Evolutionary conservation across 2,329 filamentous ascomycete genomes (phyloP).

Genomic region (Xylaria polymorpha): DNA sequence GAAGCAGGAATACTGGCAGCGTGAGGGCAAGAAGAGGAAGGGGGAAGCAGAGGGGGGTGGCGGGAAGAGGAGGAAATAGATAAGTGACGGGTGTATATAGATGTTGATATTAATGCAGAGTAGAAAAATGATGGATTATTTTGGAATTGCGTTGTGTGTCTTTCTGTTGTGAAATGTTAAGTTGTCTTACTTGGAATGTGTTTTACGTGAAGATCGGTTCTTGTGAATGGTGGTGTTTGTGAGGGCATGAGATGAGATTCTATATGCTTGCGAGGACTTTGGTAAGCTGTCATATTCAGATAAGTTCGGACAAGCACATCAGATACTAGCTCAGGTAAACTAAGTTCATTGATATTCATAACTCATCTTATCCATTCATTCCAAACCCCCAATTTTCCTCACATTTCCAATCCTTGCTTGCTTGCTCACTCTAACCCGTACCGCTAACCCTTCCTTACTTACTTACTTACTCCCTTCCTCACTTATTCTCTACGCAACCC

Average conservation of each 20-base stretch:
- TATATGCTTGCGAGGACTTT: not conserved
- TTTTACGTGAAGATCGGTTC: not conserved
- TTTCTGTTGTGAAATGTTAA: not conserved
- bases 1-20: constrained; percentile 90
- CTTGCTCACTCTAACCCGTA: not conserved
- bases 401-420: not conserved
- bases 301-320: not conserved
- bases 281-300: not conserved
- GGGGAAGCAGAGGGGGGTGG: constrained; percentile 56
- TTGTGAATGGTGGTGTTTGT: not conserved
- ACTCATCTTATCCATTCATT: not conserved
- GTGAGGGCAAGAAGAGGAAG: constrained; percentile 80
- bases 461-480: no score
- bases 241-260: not conserved
- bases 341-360: not conserved
- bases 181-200: not conserved
- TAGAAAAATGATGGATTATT: not conserved
- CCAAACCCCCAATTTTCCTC: not conserved
- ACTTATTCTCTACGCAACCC: not conserved
- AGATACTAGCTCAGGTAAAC: not conserved
- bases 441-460: not conserved
- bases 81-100: constrained; percentile 5
- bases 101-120: not conserved
- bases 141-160: not conserved
- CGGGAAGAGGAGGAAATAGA: constrained; percentile 50